Base-by-base conservation (phyloP, 352 stramenopile species). In the Phytophthora uliginosa region DNA sequence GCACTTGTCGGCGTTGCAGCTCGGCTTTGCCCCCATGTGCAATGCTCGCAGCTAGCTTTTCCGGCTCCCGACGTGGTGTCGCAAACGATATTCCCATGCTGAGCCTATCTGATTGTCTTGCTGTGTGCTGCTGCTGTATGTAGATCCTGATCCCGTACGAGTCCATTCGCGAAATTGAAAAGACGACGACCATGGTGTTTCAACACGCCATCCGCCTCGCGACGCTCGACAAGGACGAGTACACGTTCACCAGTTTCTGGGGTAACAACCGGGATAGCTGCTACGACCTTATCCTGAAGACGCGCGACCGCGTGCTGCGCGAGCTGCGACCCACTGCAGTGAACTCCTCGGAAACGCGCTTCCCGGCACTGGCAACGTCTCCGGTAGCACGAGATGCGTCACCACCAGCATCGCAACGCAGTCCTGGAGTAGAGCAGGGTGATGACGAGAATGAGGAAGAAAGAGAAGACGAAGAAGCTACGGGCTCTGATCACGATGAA, bases 181-280 rank as follows among this genome's bases (percentile, higher is more conserved):
- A 96, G 79, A 94, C 89, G 24, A 95, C 85, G 51, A 94, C 82
- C 40, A 90, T 96, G 75, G 67, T 95, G 56, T 95, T 95, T 81
- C 88, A 94, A 42, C 72, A 88, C 59, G 78, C 87, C 33, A 90
- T 96, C 47, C 88, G 88, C 13, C 83, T 96, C 56, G 76, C 77
- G 36, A 94, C 85, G 17, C 71, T 73, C 26, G 79, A 81, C 34
- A 83, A 93, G 67, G 83, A 92, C 58, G 86, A 94, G 74, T 96
- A 90, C 69, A 94, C 90, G 64, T 94, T 96, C 74, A 92, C 86
- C 63, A 92, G 86, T 60, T 96, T 96, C 53, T 96, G 89, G 89
- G 88, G 90, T 24, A 89, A 79, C 57, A 94, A 95, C 63, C 84
- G 88, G 48, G 90, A 96, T 76, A 78, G 59, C 48, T 96, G 88